Evolutionary conservation across 768 basidiomycete genomes (phyloP).

Genomic region (Tulasnella sp.): DNA sequence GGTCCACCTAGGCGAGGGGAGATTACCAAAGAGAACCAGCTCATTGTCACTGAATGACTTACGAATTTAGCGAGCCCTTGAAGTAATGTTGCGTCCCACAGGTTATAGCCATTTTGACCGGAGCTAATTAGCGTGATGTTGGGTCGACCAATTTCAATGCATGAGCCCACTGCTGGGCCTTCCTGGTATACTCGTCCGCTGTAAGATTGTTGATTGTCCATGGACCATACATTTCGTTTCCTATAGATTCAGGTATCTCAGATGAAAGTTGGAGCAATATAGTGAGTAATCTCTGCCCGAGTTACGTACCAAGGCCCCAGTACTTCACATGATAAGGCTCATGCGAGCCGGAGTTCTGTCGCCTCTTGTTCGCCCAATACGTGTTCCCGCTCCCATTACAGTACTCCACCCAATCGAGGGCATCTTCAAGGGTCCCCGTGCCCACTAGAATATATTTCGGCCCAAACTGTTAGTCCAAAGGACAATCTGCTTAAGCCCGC

Average conservation of each 20-base stretch:
- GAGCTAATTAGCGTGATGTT: conserved; percentile 48
- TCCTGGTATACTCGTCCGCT: conserved; percentile 48
- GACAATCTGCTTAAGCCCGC: background rate
- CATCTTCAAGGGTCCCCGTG: conserved; percentile 53
- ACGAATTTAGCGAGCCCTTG: conserved; percentile 23
- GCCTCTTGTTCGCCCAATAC: conserved; percentile 49
- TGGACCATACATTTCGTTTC: conserved; percentile 16
- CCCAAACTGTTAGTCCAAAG: too few relatives aligned
- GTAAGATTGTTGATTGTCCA: conserved; percentile 47
- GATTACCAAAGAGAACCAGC: background rate
- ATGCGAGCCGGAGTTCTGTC: conserved; percentile 44
- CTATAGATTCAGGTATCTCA: background rate
- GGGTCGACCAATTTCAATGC: conserved; percentile 52
- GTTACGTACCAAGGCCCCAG: conserved; percentile 38
- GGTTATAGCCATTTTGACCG: conserved; percentile 34
- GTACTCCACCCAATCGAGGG: conserved; percentile 54
- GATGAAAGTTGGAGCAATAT: background rate
- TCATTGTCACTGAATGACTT: background rate
- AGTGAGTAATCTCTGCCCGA: background rate
- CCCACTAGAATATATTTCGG: conserved; percentile 34
- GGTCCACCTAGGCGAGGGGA: background rate
- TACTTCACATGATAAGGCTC: conserved; percentile 41
- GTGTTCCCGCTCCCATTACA: conserved; percentile 47
- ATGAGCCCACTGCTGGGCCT: conserved; percentile 55
- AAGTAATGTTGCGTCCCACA: conserved; percentile 36